Evolutionary conservation across 495 filamentous ascomycete genomes (phyloP), one percentile per base, ranked within the genome.

Genomic region (Pyrenopolyporus hunteri): DNA sequence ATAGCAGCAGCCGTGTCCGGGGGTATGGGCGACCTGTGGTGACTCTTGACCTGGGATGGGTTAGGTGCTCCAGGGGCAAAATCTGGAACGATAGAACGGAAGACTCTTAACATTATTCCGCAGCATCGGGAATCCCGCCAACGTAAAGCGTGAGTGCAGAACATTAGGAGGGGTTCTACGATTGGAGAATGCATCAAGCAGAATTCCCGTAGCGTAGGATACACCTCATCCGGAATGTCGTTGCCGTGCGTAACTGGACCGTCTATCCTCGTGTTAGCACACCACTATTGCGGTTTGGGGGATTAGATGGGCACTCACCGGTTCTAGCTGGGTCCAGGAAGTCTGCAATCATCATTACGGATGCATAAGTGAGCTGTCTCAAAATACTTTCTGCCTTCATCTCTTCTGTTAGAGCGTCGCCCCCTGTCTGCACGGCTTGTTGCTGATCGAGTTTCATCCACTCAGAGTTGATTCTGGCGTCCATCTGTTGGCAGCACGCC

Each of bases 381-480:
- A 99, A 79, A 20, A 98, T 94, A 72, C 93, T 97, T 70, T 99
- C 94, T 14, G 90, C 87, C 74, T 96, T 96, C 94, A 99, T 99
- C 77, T 99, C 95, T 62, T 96, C 89, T 1, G 89, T 88, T 29
- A 99, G 78, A 36, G 86, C 85, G 13, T 88, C 85, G 0, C 82
- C 81, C 7, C 84, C 85, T 23, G 85, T 78, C 16, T 76, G 72
- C 3, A 82, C 74, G 10, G 73, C 73, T 59, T 81, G 80, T 46
- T 79, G 77, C 57, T 83, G 83, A 6, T 80, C 82, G 19, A 88
- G 83, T 61, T 83, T 85, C 52, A 88, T 84, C 94, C 94, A 99
- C 68, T 97, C 94, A 0, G 82, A 79, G 39, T 82, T 91, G 55
- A 97, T 88, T 72, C 97, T 97, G 9, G 76, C 75, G 69, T 97